Percentiles rank a stretch among this genome's conserved stretches.
Evolutionary conservation across 495 filamentous ascomycete species (phyloP).

Genomic region (Aeminium ludgeri): DNA sequence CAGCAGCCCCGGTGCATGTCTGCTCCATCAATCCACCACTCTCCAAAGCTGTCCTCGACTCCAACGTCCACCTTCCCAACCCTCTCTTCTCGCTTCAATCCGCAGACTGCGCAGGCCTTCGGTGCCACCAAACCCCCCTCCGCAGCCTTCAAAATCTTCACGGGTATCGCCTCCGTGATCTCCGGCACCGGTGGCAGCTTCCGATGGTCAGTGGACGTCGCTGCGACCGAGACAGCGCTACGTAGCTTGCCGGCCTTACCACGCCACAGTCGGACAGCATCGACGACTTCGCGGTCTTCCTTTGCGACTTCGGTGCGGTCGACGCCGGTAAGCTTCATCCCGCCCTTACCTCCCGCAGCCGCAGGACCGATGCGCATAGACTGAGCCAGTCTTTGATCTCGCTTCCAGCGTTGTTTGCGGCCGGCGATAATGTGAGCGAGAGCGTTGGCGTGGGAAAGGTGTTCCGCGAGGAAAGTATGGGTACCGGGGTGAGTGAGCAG

Average conservation of each 20-base stretch:
- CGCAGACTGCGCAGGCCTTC: conserved; percentile 74
- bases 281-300: conserved; percentile 75
- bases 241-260: conserved; percentile 44
- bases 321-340: conserved; percentile 78
- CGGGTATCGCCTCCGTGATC: conserved; percentile 41
- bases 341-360: conserved; percentile 44
- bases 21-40: conserved; percentile 90
- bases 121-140: conserved; percentile 52
- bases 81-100: conserved; percentile 71
- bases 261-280: conserved; percentile 59
- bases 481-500: conserved; percentile 40
- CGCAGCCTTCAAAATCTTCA: conserved; percentile 36
- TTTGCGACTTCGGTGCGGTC: conserved; percentile 63
- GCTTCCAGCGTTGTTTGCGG: conserved; percentile 73
- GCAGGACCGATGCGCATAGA: conserved; percentile 71
- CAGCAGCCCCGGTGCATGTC: conserved; percentile 49
- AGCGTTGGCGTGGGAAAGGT: conserved; percentile 35
- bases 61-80: conserved; percentile 54
- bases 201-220: not conserved
- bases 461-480: conserved; percentile 32
- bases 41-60: conserved; percentile 77
- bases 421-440: conserved; percentile 71
- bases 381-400: conserved; percentile 70
- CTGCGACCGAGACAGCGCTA: conserved; percentile 36
- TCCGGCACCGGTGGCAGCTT: conserved; percentile 40